Percentiles rank a stretch among this genome's conserved stretches.
phyloP scores from a whole-genome alignment of 352 stramenopile genomes.

The Elongisporangium anandrum region DNA sequence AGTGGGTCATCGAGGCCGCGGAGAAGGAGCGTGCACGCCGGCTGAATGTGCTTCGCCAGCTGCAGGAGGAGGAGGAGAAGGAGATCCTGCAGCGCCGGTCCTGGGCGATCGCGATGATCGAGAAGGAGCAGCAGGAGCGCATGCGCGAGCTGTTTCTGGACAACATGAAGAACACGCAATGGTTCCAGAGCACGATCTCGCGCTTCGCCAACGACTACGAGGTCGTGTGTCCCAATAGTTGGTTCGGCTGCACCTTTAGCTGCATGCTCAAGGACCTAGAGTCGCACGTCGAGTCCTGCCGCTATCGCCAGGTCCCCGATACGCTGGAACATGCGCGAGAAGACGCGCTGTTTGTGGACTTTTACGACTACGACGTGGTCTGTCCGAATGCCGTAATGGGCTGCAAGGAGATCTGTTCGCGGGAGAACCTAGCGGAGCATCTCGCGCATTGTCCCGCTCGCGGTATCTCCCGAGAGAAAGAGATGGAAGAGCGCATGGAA shows the following conservation, averaged over 20 bases:
- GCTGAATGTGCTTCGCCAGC: conserved; percentile 55
- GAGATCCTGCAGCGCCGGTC: conserved; percentile 56
- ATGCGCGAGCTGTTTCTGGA: conserved; percentile 83
- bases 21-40: conserved; percentile 73
- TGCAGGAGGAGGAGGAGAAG: conserved; percentile 72
- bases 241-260: conserved; percentile 83
- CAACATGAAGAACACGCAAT: conserved; percentile 88
- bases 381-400: conserved; percentile 80
- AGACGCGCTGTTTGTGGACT: conserved; percentile 42
- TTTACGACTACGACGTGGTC: conserved; percentile 82
- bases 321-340: conserved; percentile 62
- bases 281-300: conserved; percentile 55
- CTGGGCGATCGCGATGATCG: conserved; percentile 77
- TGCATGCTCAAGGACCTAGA: conserved; percentile 83
- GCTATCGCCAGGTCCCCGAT: conserved; percentile 75
- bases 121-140: conserved; percentile 78
- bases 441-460: conserved; percentile 61
- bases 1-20: conserved; percentile 75
- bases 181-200: conserved; percentile 84
- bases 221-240: conserved; percentile 82
- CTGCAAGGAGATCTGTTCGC: conserved; percentile 73
- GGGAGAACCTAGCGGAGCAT: conserved; percentile 64
- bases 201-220: conserved; percentile 78
- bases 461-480: conserved; percentile 68
- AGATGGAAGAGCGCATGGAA: conserved; percentile 72